Base-by-base conservation (phyloP, 306 rosid species). In the Acacia confusa region DNA sequence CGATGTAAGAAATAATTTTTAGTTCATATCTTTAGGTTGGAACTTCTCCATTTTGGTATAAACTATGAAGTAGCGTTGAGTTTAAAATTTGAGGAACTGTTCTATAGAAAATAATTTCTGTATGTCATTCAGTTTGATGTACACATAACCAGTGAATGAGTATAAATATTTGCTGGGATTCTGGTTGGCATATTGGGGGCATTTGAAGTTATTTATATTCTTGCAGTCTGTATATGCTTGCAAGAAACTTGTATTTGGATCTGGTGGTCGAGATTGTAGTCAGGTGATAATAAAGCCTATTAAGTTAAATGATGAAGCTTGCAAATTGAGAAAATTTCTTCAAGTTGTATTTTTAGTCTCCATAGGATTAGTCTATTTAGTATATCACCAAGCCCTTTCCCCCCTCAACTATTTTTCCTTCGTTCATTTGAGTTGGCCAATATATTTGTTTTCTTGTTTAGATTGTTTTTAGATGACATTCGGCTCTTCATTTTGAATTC, bases 81-180 rank as follows among this genome's bases (percentile, higher is more conserved):
- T 45, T 71, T 44, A 52, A 71, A 71, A 25, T 44, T 43, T 70
- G 74, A 41, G 38, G 47, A 67, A 36, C 72, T 67, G 50, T n/a
- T 68, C n/a, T 10, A 68, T 38, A 38, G 16, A 68, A 9, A 34
- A 20, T n/a, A 38, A 36, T 68, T 68, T 68, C 28, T 38, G 30
- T 20, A 38, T 71, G 75, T 27, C 1, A 45, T 71, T 70, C 74
- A 41, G 34, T 70, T 70, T 44, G 36, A 28, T 44, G 57, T 43
- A 43, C 58, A 27, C 20, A 13, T 70, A 70, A 70, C 22, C 7
- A 44, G 75, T 70, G 58, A 19, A 70, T 24, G 58, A 43, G 36
- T 70, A 50, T 6, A 43, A 24, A 47, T 40, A n/a, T 22, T n/a
- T 70, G 1, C 34, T 8, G 57, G 57, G 22, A 44, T 70, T 70